phyloP scores from a whole-genome alignment of 768 basidiomycete species.

The Hygrocybe punicea region DNA sequence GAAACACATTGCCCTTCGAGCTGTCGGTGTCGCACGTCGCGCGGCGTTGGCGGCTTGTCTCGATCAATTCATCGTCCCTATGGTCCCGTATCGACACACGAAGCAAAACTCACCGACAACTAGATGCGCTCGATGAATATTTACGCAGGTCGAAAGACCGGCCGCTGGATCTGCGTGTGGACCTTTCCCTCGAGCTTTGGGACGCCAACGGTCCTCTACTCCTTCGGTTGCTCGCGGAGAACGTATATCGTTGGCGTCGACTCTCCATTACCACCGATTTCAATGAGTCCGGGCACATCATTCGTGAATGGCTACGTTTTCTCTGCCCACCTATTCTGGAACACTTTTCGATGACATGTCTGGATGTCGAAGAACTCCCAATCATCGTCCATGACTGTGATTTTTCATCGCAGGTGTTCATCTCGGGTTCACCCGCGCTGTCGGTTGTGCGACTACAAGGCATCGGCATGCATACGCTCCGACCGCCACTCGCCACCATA shows the following conservation, averaged over 20 bases:
- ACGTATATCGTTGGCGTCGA: constrained; percentile 9
- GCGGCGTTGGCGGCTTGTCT: constrained; percentile 33
- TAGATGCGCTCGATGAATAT: constrained; percentile 25
- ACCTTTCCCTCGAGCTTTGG: constrained; percentile 17
- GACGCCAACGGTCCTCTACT: not conserved
- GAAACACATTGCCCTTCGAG: not conserved
- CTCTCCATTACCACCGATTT: constrained; percentile 3
- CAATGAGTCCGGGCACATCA: not conserved
- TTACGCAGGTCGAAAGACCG: constrained; percentile 30
- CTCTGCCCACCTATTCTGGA: constrained; percentile 8
- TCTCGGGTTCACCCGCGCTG: constrained; percentile 29
- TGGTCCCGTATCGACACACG: constrained; percentile 35
- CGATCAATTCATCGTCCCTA: constrained; percentile 33
- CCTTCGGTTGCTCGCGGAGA: constrained; percentile 7
- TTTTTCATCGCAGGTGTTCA: constrained; percentile 17
- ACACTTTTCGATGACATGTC: constrained; percentile 10
- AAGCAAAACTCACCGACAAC: constrained; percentile 21
- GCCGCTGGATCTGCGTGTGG: constrained; percentile 31
- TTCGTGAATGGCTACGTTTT: not conserved
- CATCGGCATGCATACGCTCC: not conserved
- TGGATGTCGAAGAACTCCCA: not conserved
- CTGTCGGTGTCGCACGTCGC: constrained; percentile 32
- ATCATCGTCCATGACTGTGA: not conserved
- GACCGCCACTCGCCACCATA: constrained; percentile 18
- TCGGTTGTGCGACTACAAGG: constrained; percentile 30